Evolutionary conservation across 768 basidiomycete species (phyloP).

Genomic region (Boletus eberwhitei): DNA sequence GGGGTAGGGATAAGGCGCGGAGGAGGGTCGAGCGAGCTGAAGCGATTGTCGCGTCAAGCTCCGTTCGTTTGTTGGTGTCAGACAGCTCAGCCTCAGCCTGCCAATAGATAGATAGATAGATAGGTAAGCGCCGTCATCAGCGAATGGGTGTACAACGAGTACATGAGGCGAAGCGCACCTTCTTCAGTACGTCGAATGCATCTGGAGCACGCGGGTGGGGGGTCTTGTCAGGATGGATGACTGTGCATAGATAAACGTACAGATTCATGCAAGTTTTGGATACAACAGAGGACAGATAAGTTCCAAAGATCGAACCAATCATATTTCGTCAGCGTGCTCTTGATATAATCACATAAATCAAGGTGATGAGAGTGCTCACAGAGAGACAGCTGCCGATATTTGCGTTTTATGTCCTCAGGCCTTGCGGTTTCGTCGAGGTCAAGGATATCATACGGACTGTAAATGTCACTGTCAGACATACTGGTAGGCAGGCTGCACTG

Average conservation of each 20-base stretch:
- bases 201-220: slow-evolving; percentile 84
- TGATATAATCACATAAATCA: not conserved
- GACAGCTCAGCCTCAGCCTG: slow-evolving; percentile 84
- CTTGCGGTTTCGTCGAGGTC: slow-evolving; percentile 71
- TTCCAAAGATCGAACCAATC: not conserved
- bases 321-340: slow-evolving; percentile 24
- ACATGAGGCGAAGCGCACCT: slow-evolving; percentile 44
- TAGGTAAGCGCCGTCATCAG: not conserved
- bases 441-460: slow-evolving; percentile 90
- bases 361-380: slow-evolving; percentile 48
- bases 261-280: slow-evolving; percentile 5
- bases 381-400: slow-evolving; percentile 79
- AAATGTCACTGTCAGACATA: not conserved
- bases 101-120: not conserved
- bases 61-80: slow-evolving; percentile 74
- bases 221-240: slow-evolving; percentile 99
- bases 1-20: slow-evolving; percentile 58
- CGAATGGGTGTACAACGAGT: not conserved
- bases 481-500: not conserved
- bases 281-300: not conserved
- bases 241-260: slow-evolving; percentile 53
- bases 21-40: slow-evolving; percentile 71
- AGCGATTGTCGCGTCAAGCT: slow-evolving; percentile 74
- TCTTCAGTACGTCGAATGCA: slow-evolving; percentile 92
- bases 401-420: slow-evolving; percentile 84